phyloP scores from a whole-genome alignment of 2,329 filamentous ascomycete species.

The Pseudogymnoascus sp. region DNA sequence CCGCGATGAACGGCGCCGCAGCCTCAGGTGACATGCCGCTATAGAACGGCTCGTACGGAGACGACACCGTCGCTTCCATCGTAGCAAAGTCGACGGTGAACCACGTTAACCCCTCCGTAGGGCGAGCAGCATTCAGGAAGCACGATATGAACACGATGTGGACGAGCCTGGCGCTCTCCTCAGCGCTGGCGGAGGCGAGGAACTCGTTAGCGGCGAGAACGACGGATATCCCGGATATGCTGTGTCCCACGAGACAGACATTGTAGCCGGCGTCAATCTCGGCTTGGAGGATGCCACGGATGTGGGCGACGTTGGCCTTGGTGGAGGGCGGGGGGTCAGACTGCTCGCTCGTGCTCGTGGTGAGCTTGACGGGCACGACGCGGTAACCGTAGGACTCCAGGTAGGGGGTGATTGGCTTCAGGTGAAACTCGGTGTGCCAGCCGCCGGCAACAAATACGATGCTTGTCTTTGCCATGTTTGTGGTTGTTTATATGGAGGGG shows the following conservation, averaged over 20 bases:
- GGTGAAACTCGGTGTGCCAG: conserved; percentile 8
- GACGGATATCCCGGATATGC: conserved; percentile 4
- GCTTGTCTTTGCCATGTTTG: neutral
- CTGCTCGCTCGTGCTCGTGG: neutral
- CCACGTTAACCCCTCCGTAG: neutral
- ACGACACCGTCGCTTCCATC: neutral
- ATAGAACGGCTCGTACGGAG: conserved; percentile 1
- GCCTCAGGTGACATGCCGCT: neutral
- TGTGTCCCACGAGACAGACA: conserved; percentile 5
- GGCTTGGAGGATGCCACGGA: conserved; percentile 1
- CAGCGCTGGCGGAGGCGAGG: conserved; percentile 3
- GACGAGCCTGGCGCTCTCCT: neutral
- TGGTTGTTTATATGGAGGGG: neutral
- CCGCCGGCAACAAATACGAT: conserved; percentile 3
- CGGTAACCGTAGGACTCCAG: conserved; percentile 2
- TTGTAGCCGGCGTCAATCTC: conserved; percentile 3
- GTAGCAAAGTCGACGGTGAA: conserved; percentile 5
- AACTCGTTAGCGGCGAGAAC: conserved; percentile 1
- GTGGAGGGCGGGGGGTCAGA: neutral
- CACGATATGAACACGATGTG: conserved; percentile 1
- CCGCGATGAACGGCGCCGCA: neutral
- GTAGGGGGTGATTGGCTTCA: neutral
- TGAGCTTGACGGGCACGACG: conserved; percentile 2
- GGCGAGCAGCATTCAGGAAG: neutral
- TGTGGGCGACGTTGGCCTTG: conserved; percentile 2